Evolutionary conservation across 2,329 filamentous ascomycete species (phyloP), one percentile per base, ranked within the genome.

Genomic region (Seiridium cupressi): DNA sequence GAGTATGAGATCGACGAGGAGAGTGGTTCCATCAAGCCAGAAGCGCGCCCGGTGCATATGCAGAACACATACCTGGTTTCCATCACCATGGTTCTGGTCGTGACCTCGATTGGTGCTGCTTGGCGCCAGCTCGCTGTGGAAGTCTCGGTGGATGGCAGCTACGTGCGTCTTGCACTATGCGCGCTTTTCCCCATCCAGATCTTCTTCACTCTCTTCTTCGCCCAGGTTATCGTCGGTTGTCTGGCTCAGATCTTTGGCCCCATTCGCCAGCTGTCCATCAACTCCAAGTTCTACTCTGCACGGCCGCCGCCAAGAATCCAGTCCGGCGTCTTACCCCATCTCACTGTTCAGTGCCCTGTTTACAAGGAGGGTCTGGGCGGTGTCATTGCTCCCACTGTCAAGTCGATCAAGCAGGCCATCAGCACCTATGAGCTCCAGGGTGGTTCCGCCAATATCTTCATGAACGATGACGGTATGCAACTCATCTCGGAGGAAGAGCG

Each of bases 301-400:
- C 79, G 82, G n/a, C 82, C 88, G 7, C 87, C 89, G 1, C 83
- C 83, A 26, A 80, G 89, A 53, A 74, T 93, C 35, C 83, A 84
- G 60, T 77, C 75, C 1, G 69, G 76, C 5, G 70, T 79, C 34
- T 81, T 93, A 13, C 90, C 89, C 2, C 90, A 92, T 69, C 81
- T 92, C 64, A 94, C 91, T 3, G 90, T 96, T 47, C 92, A 96
- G 70, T 93, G 91, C 72, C 92, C 92, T 4, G 90, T 96, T 0
- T 96, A 95, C 79, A 95, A 94, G 73, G 92, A 96, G 73, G 91
- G 91, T 64, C 81, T 96, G 3, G 77, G 78, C 42, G 85, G 81
- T 62, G 92, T 96, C 73, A 93, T 93, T 68, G 84, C 82, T 26
- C 91, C 91, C 6, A 94, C 91, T 0, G 85, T 93, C 68, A 87